Evolutionary conservation across 75 land plant species (phyloP).

Genomic region (Picea glauca): DNA sequence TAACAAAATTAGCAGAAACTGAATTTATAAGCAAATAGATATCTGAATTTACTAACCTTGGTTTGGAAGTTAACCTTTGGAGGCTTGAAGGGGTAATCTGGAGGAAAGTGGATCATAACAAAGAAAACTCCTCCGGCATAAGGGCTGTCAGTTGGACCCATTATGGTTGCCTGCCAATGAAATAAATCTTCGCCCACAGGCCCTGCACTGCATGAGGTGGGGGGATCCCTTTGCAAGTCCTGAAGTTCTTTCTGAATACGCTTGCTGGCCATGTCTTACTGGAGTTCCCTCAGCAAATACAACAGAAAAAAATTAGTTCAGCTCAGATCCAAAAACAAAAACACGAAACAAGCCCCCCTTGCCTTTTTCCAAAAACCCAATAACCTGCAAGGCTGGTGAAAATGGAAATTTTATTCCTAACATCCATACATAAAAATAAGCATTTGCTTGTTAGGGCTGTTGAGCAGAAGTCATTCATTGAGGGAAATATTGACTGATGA

Average conservation of each 20-base stretch:
- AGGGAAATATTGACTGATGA: no score
- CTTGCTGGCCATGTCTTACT: slow-evolving; percentile 48
- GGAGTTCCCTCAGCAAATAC: neutral
- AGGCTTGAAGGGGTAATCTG: slow-evolving; percentile 67
- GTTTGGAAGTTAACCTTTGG: slow-evolving; percentile 51
- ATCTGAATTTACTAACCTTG: slow-evolving; percentile 11
- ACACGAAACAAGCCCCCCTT: no score
- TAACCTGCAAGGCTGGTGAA: no score
- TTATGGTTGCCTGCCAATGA: slow-evolving; percentile 67
- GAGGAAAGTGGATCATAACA: slow-evolving; percentile 58
- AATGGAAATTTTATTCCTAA: no score
- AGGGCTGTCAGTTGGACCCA: slow-evolving; percentile 62
- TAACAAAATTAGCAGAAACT: no score
- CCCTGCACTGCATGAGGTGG: slow-evolving; percentile 66
- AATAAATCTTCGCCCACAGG: slow-evolving; percentile 58
- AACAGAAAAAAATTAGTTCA: no score
- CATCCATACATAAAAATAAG: no score
- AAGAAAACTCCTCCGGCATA: slow-evolving; percentile 64
- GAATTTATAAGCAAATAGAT: no score
- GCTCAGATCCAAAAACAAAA: no score
- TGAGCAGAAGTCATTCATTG: no score
- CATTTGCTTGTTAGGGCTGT: no score
- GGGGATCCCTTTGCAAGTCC: slow-evolving; percentile 72
- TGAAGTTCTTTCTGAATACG: slow-evolving; percentile 67
- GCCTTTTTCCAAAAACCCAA: no score